These are phyloP conservation scores for Fennellomyces sp. DNA, from an alignment of 371 early-diverging fungal species.

Conservation along the genomic window DNA sequence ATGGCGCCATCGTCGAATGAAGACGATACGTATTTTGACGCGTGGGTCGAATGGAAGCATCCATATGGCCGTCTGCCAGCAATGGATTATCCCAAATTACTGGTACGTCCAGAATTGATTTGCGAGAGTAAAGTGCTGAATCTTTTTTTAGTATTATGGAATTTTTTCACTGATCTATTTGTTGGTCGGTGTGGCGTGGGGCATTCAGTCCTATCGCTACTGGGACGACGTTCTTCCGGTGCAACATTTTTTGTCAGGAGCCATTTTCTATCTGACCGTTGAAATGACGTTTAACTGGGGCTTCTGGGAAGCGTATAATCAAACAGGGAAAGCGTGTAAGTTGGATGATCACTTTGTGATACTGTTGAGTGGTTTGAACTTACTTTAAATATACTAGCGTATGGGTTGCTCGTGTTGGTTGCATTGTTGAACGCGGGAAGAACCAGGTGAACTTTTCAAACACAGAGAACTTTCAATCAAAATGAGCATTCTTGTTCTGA, in stretches of 20 bases:
- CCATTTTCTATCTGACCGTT: conserved; percentile 3
- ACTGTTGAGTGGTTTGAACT: background rate
- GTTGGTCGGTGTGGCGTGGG: conserved; percentile 77
- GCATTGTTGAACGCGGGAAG: conserved; percentile 88
- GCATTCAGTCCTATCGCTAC: conserved; percentile 70
- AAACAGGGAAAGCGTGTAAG: conserved; percentile 51
- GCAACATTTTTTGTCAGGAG: conserved; percentile 33
- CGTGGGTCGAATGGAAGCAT: conserved; percentile 72
- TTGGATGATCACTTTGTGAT: background rate
- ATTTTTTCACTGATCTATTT: conserved; percentile 73
- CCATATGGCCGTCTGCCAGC: conserved; percentile 87
- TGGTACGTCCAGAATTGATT: too few relatives aligned
- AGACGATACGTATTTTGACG: conserved; percentile 41
- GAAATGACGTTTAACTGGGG: conserved; percentile 83
- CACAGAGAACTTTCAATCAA: too few relatives aligned
- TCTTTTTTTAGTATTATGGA: conserved; percentile 81
- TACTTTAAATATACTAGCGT: conserved; percentile 31
- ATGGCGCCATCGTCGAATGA: conserved; percentile 25
- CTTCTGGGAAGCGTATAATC: conserved; percentile 80
- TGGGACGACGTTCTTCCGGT: conserved; percentile 90
- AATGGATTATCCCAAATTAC: conserved; percentile 83
- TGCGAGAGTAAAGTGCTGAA: too few relatives aligned
- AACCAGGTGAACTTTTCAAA: conserved; percentile 73
- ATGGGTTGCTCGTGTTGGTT: conserved; percentile 59
- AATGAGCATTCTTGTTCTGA: too few relatives aligned